These are phyloP conservation scores for Populus hybrid DNA, from an alignment of 441 rosid genomes.

Conservation along the genomic window DNA sequence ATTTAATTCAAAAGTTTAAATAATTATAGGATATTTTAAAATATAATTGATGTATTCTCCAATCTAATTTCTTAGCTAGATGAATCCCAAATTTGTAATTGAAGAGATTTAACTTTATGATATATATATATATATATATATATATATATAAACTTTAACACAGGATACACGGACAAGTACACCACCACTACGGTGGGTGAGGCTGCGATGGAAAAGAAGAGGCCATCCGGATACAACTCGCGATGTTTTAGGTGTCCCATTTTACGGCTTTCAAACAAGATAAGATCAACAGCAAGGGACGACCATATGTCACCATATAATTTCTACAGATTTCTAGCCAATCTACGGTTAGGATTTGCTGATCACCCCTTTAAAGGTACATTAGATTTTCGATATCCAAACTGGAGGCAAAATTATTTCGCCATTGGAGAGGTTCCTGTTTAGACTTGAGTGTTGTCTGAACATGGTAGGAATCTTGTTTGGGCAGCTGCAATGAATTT, in stretches of 20 bases:
- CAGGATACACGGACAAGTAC: background rate
- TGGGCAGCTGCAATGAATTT: background rate
- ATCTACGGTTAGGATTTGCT: constrained; percentile 25
- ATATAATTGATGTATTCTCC: background rate
- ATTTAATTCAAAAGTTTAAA: too few species aligned
- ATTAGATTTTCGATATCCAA: background rate
- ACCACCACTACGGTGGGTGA: too few species aligned
- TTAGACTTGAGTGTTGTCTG: background rate
- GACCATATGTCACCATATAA: background rate
- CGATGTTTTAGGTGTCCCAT: constrained; percentile 19
- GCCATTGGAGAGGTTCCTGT: constrained; percentile 1
- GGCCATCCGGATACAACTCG: constrained; percentile 15
- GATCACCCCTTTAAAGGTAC: constrained; percentile 3
- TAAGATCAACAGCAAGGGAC: background rate
- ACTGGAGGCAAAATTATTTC: background rate
- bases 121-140: too few species aligned
- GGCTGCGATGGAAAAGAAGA: background rate
- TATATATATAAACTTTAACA: background rate
- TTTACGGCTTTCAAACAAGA: constrained; percentile 7
- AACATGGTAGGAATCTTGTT: background rate
- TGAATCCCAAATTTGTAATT: background rate
- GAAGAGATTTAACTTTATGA: too few species aligned
- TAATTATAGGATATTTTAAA: too few species aligned
- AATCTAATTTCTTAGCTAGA: background rate
- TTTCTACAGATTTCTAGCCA: background rate